Percentiles rank a stretch among this genome's conserved stretches.
These are phyloP conservation scores for Pistacia atlantica DNA, from an alignment of 345 rosid species.

Conservation along the genomic window DNA sequence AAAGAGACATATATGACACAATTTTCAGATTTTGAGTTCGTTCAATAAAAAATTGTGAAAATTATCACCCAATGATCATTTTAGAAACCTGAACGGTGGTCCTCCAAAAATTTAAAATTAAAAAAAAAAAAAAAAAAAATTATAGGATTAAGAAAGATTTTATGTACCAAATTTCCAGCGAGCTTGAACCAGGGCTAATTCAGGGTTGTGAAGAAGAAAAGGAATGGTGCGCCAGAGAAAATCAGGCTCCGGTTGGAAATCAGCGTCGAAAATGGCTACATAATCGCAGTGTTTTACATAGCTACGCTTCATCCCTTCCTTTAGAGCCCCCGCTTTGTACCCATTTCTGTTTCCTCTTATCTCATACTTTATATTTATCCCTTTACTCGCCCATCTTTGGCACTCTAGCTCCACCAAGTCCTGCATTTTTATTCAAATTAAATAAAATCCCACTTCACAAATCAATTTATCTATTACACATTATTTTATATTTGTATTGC, in stretches of 20 bases:
- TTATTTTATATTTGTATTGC: slow-evolving; percentile 31
- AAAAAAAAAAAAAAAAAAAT: too few species aligned
- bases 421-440: slow-evolving; percentile 31
- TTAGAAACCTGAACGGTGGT: too few species aligned
- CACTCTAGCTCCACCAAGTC: slow-evolving; percentile 89
- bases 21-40: too few species aligned
- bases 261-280: slow-evolving; percentile 94
- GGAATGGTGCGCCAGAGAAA: slow-evolving; percentile 88
- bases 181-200: slow-evolving; percentile 81
- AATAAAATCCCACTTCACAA: background rate
- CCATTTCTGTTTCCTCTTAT: slow-evolving; percentile 83
- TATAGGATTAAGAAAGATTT: background rate
- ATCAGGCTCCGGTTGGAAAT: slow-evolving; percentile 97
- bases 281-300: slow-evolving; percentile 83
- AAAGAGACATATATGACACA: too few species aligned
- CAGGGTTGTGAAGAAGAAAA: slow-evolving; percentile 72
- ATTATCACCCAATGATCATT: too few species aligned
- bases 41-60: too few species aligned
- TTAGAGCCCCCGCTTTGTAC: slow-evolving; percentile 90
- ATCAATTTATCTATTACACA: background rate
- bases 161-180: slow-evolving; percentile 93
- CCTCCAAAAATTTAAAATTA: too few species aligned
- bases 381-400: slow-evolving; percentile 95
- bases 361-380: slow-evolving; percentile 87
- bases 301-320: slow-evolving; percentile 90